These are phyloP conservation scores for Solanum appendiculatum DNA, from an alignment of 257 asterid species.

Conservation along the genomic window DNA sequence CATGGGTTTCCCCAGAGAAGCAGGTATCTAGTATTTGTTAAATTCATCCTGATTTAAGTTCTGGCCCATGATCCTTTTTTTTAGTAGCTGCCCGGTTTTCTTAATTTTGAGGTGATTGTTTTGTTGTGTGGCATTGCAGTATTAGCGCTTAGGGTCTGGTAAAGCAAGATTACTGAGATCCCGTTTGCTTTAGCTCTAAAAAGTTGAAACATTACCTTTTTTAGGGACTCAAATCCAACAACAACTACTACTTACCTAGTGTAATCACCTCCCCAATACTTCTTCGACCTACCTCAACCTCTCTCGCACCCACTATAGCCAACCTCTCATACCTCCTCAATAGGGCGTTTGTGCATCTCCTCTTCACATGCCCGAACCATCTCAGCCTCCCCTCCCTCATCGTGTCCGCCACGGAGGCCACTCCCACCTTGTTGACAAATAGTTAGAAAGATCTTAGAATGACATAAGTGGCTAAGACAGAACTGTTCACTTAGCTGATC, in stretches of 20 bases:
- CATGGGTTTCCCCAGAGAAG: conserved; percentile 60
- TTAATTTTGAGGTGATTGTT: not conserved
- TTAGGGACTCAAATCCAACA: not conserved
- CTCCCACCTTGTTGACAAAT: not conserved
- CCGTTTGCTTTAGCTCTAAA: not conserved
- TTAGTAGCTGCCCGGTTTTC: not conserved
- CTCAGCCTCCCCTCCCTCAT: not conserved
- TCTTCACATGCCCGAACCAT: not conserved
- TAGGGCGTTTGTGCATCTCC: not conserved
- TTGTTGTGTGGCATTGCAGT: not conserved
- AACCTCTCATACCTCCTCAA: not conserved
- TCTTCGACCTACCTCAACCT: not conserved
- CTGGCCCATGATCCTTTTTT: not conserved
- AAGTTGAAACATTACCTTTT: not conserved
- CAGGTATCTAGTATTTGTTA: conserved; percentile 32
- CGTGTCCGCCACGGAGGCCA: not conserved
- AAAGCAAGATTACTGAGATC: not conserved
- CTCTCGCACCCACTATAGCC: not conserved
- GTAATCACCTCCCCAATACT: not conserved
- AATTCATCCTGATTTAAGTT: not conserved
- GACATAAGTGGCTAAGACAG: not conserved
- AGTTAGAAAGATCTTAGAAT: not conserved
- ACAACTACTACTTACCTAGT: not conserved
- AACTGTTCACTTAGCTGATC: not conserved
- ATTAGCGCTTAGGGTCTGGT: not conserved